phyloP scores from a whole-genome alignment of 176 grass and related monocot species.

The Puya raimondii region DNA sequence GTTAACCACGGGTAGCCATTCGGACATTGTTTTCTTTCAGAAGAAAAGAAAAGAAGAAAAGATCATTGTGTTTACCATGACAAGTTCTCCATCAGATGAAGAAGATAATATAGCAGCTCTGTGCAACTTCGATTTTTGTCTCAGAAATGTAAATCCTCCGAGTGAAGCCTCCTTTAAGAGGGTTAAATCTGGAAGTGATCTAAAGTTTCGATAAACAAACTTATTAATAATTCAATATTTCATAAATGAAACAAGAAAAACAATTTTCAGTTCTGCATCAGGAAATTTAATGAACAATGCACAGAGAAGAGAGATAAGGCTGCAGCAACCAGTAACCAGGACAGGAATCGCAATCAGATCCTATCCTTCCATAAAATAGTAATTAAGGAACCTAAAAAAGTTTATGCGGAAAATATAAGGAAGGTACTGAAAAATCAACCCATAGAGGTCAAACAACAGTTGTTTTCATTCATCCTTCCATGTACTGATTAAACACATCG shows the following conservation, averaged over 20 bases:
- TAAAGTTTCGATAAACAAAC: conserved; percentile 30
- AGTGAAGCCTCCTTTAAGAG: conserved; percentile 66
- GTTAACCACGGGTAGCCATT: background rate
- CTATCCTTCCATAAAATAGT: too few relatives aligned
- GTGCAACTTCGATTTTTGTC: conserved; percentile 23
- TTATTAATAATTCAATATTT: too few relatives aligned
- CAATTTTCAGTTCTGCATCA: background rate
- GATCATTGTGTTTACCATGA: conserved; percentile 40
- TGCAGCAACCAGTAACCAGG: too few relatives aligned
- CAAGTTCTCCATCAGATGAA: conserved; percentile 76
- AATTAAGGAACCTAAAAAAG: too few relatives aligned
- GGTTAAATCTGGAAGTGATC: conserved; percentile 79
- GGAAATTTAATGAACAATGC: background rate
- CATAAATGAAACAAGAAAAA: background rate
- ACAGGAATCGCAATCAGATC: too few relatives aligned
- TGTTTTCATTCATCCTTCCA: too few relatives aligned
- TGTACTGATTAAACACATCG: too few relatives aligned
- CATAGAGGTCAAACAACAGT: too few relatives aligned
- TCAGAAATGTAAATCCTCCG: conserved; percentile 51
- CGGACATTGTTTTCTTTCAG: background rate
- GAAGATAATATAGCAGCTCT: conserved; percentile 35
- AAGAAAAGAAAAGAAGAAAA: too few relatives aligned
- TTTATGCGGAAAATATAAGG: too few relatives aligned
- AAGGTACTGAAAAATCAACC: too few relatives aligned
- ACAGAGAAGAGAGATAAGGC: too few relatives aligned